Evolutionary conservation across 345 rosid genomes (phyloP), one percentile per base, ranked within the genome.

Genomic region (Sonneratia caseolaris): DNA sequence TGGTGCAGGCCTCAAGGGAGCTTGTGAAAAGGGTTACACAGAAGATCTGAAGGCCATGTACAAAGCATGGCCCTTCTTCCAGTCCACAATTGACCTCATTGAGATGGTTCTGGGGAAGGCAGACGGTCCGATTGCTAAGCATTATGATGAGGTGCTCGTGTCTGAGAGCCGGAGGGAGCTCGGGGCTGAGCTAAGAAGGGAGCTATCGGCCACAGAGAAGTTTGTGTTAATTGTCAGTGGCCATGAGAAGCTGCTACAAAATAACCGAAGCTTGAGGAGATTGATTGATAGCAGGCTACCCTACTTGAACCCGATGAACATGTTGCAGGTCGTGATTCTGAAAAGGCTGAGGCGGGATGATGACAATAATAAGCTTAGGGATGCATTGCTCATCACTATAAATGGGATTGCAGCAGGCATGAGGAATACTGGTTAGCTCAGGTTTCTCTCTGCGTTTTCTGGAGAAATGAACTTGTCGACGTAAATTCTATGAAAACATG

Each of bases 391-490:
- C n/a, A 90, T 95, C 78, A 92, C 98, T 48, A 89, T 90, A 48
- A 92, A 92, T 62, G 97, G 98, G 49, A 95, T 95, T 36, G 99
- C 98, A 67, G 98, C 99, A 32, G 98, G 98, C 24, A 95, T 90
- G 97, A 88, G 97, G 82, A 92, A 89, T 75, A 90, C 98, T 0
- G 93, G 97, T 45, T 76, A 53, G 65, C 27, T 4, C 57, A 27
- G 22, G 35, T 14, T n/a, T 16, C 51, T 14, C 48, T 13, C 69
- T 9, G 15, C 27, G 53, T 37, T 70, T 37, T 45, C 45, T 45
- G 27, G 43, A 36, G 32, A 51, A 45, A 68, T 37, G 37, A 68
- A 56, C 72, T 43, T 42, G 72, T 68, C 18, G 37, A 36, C 61
- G 18, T 37, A 62, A 2, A 57, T 10, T n/a, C n/a, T 57, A 18